Conservation (phyloP, 2,329 filamentous ascomycete genomes). For the Ophiostoma populinum region DNA sequence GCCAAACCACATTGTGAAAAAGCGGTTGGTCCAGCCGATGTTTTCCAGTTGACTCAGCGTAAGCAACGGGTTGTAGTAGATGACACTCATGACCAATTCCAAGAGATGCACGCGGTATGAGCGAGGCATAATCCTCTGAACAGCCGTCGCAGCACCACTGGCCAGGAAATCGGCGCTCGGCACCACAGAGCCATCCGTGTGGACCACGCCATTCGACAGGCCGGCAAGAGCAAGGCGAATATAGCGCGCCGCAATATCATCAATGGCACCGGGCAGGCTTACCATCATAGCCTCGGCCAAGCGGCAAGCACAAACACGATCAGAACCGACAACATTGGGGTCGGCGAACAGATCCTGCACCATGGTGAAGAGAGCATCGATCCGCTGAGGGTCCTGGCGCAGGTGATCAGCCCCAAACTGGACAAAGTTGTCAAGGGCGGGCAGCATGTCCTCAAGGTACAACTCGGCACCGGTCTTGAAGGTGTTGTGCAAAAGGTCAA, state of each 20-base stretch:
- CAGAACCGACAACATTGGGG: conserved; percentile 79
- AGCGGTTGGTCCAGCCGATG: conserved; percentile 94
- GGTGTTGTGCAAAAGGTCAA: conserved; percentile 87
- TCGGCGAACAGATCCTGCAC: conserved; percentile 89
- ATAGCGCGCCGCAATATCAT: conserved; percentile 78
- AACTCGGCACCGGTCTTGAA: conserved; percentile 96
- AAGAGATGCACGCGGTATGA: conserved; percentile 91
- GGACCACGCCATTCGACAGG: conserved; percentile 31
- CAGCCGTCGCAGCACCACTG: conserved; percentile 7
- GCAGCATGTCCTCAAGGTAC: conserved; percentile 97
- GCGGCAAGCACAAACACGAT: conserved; percentile 94
- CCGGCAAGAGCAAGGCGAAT: conserved; percentile 77
- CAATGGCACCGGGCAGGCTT: conserved; percentile 73
- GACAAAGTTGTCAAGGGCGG: conserved; percentile 93
- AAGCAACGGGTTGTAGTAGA: conserved; percentile 88
- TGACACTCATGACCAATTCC: conserved; percentile 97
- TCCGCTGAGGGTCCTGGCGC: conserved; percentile 67
- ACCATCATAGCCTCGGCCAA: conserved; percentile 95
- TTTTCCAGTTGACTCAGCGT: conserved; percentile 75
- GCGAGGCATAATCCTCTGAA: conserved; percentile 52
- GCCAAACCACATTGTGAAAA: conserved; percentile 96
- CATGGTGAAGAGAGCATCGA: conserved; percentile 83
- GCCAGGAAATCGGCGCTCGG: conserved; percentile 7
- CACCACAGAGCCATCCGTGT: conserved; percentile 32
- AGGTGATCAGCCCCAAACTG: conserved; percentile 75